Evolutionary conservation across 1,284 basidiomycete species (phyloP).

Genomic region (Cutaneotrichosporon sp.): DNA sequence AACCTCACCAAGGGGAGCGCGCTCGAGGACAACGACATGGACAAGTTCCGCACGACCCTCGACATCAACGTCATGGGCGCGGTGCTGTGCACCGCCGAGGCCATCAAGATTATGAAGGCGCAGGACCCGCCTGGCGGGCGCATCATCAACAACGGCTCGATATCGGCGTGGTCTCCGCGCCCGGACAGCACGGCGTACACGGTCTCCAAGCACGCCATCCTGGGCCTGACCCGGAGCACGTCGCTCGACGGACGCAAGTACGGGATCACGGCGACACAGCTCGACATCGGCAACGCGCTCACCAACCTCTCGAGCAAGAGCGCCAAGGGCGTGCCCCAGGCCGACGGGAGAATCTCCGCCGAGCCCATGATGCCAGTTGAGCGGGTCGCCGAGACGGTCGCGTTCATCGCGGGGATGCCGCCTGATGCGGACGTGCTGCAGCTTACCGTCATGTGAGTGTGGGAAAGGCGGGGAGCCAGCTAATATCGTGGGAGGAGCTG

Average conservation of each 20-base stretch:
- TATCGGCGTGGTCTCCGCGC: constrained; percentile 72
- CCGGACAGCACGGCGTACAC: constrained; percentile 67
- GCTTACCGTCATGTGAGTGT: constrained; percentile 66
- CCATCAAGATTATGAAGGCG: constrained; percentile 69
- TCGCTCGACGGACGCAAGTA: constrained; percentile 72
- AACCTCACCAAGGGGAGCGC: constrained; percentile 54
- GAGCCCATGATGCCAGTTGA: constrained; percentile 60
- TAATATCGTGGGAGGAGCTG: background rate
- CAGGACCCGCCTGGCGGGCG: constrained; percentile 74
- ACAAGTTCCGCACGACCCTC: constrained; percentile 65
- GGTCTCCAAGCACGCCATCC: constrained; percentile 73
- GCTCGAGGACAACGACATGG: constrained; percentile 67
- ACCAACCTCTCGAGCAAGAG: constrained; percentile 61
- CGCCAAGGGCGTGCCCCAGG: constrained; percentile 62
- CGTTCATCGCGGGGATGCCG: constrained; percentile 69
- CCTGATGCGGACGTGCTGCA: constrained; percentile 66
- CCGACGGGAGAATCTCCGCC: constrained; percentile 63
- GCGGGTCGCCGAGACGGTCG: constrained; percentile 69
- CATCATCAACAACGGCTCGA: constrained; percentile 81
- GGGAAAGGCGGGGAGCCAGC: background rate
- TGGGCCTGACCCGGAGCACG: constrained; percentile 71
- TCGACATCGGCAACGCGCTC: constrained; percentile 76
- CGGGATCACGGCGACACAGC: constrained; percentile 73
- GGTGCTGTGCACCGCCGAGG: constrained; percentile 76
- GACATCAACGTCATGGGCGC: constrained; percentile 70